Evolutionary conservation across 1,284 basidiomycete genomes (phyloP), one percentile per base, ranked within the genome.

Genomic region (Puccinia sorghi): DNA sequence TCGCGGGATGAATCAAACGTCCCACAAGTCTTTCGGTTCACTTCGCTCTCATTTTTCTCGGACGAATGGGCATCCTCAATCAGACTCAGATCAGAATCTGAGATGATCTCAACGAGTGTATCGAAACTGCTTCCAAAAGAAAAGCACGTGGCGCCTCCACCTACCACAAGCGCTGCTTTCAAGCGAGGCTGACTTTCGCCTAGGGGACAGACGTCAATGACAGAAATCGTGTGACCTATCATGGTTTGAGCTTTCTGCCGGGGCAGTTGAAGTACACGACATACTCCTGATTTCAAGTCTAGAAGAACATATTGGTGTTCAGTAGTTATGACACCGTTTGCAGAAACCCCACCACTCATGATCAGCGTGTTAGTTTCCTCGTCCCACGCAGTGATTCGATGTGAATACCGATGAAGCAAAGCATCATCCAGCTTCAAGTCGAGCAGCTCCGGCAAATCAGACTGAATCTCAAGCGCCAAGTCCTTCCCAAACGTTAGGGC

Each of bases 101-200:
- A 48, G 17, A 79, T 17, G 20, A 79, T 39, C 32, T 63, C n/a
- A 39, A 22, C n/a, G 43, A 43, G n/a, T 52, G 43, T 63, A 52
- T 79, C 76, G 39, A 79, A 79, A 12, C 48, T 57, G 32, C 76
- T 79, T 56, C 76, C 76, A 32, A 79, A 72, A 22, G 76, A 79
- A 41, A 79, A 79, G 37, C 76, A 79, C 17, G 76, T 79, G 0
- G 59, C 48, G 41, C 76, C 76, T 37, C 76, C 76, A n/a, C 76
- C 76, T 32, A 79, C 3, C 11, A 79, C 25, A 25, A 79, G 37
- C 22, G 50, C 57, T 41, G 17, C 57, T 37, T 59, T 79, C 20
- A 32, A 71, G 7, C 17, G 9, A 69, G 48, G 27, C 48, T 52
- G 56, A 27, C 9, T 70, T 6, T 48, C 22, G 1, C 37, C 43